Evolutionary conservation across 306 rosid genomes (phyloP).

Genomic region (Dalbergia oliveri): DNA sequence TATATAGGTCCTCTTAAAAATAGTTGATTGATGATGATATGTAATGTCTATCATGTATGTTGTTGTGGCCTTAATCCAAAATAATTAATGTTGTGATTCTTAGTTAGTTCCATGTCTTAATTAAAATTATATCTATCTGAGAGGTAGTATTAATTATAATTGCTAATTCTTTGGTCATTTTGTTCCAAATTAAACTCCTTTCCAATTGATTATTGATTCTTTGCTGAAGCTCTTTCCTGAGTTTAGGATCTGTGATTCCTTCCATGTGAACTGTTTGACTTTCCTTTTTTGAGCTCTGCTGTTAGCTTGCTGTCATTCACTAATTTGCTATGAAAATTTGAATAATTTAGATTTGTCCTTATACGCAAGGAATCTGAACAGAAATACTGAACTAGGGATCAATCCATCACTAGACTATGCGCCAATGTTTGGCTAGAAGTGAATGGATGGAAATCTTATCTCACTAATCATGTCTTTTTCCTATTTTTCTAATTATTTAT

Average conservation of each 20-base stretch:
- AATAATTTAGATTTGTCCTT: neutral
- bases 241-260: neutral
- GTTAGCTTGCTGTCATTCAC: slow-evolving; percentile 26
- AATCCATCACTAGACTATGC: neutral
- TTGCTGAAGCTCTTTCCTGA: neutral
- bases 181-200: too few relatives aligned
- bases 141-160: neutral
- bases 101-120: neutral
- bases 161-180: too few relatives aligned
- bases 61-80: neutral
- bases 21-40: too few relatives aligned
- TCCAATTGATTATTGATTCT: too few relatives aligned
- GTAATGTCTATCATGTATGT: too few relatives aligned
- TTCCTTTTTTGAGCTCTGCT: neutral
- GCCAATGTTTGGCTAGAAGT: too few relatives aligned
- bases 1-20: too few relatives aligned
- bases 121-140: neutral
- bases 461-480: too few relatives aligned
- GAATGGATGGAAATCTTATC: too few relatives aligned
- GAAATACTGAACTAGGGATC: neutral
- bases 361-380: neutral
- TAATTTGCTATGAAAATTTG: neutral
- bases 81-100: slow-evolving; percentile 3
- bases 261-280: neutral
- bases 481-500: too few relatives aligned